Evolutionary conservation across 2,329 filamentous ascomycete genomes (phyloP).

Genomic region (Aspergillus jensenii): DNA sequence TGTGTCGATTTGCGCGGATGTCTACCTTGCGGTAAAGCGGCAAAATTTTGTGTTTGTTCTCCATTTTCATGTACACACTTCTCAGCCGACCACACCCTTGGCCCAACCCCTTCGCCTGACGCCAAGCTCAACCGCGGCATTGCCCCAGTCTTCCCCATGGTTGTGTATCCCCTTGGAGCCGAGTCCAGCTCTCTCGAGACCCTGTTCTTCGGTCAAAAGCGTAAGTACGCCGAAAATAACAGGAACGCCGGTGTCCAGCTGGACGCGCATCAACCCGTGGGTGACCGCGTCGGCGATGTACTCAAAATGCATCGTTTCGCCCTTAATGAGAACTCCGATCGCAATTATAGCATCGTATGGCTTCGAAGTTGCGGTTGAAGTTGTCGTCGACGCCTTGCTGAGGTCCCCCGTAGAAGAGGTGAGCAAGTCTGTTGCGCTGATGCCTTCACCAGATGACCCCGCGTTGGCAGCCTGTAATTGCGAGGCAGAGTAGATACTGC

Average conservation of each 20-base stretch:
- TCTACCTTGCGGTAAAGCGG: neutral
- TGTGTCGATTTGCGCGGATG: neutral
- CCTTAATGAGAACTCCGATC: slow-evolving; percentile 95
- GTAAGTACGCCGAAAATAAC: slow-evolving; percentile 92
- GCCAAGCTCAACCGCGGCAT: slow-evolving; percentile 90
- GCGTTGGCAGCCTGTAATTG: slow-evolving; percentile 74
- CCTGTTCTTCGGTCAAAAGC: slow-evolving; percentile 84
- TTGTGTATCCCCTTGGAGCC: slow-evolving; percentile 66
- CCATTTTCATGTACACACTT: neutral
- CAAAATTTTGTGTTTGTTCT: neutral
- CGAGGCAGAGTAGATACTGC: slow-evolving; percentile 77
- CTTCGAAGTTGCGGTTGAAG: slow-evolving; percentile 36
- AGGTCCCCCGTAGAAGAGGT: slow-evolving; percentile 68
- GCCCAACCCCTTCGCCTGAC: slow-evolving; percentile 84
- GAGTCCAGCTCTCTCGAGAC: slow-evolving; percentile 77
- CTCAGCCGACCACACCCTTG: slow-evolving; percentile 60
- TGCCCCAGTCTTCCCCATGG: slow-evolving; percentile 95
- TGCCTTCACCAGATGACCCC: slow-evolving; percentile 35
- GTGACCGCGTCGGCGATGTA: slow-evolving; percentile 92
- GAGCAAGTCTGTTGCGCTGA: slow-evolving; percentile 57
- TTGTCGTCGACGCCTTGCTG: slow-evolving; percentile 43
- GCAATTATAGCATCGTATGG: slow-evolving; percentile 94
- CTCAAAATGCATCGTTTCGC: slow-evolving; percentile 99
- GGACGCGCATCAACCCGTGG: slow-evolving; percentile 90
- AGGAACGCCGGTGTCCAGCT: slow-evolving; percentile 83